Base-by-base conservation (phyloP, 2,329 filamentous ascomycete genomes). In the Fusarium humuli region DNA sequence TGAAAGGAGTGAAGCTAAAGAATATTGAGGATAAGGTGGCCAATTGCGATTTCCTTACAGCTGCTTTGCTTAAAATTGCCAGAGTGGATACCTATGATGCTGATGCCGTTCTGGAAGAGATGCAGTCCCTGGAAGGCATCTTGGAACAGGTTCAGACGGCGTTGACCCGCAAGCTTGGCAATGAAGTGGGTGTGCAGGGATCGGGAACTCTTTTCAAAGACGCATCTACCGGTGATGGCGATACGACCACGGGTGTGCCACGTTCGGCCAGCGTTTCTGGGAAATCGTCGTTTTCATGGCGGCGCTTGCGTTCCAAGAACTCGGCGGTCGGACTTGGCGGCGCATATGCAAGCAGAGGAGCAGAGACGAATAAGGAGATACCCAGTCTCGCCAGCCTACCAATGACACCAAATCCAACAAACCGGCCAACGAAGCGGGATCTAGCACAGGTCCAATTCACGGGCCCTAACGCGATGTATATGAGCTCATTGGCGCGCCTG, bases 1-100 rank as follows among this genome's bases (percentile, higher is more conserved):
- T 98, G 10, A 95, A 95, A 77, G 94, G 93, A 29, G 94, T 98
- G 56, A 98, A 97, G 81, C 85, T 99, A 25, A 96, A 94, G 81
- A 91, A 91, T 34, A 77, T 98, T 1, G 96, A 99, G 71, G 96
- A 99, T 75, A 99, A 99, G 83, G 91, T 98, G 57, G 88, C 93
- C 14, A 94, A 94, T 68, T 98, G 94, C 78, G 96, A 99, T 79
- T 86, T 94, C 54, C 86, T 99, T 52, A 98, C 95, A 2, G 94
- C 94, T 2, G 94, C 95, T 12, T 83, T 99, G 30, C 86, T 94
- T 60, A 96, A 94, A 77, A 86, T 99, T 37, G 89, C 90, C 9
- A 88, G 90, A 67, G 94, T 97, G 1, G 94, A 99, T 75, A 96
- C 92, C 0, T 91, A 90, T 67, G 95, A 99, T 77, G 94, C 95